Percentiles rank a stretch among this genome's conserved stretches.
Evolutionary conservation across 257 asterid genomes (phyloP).

Genomic region (Galeopsis tetrahit): DNA sequence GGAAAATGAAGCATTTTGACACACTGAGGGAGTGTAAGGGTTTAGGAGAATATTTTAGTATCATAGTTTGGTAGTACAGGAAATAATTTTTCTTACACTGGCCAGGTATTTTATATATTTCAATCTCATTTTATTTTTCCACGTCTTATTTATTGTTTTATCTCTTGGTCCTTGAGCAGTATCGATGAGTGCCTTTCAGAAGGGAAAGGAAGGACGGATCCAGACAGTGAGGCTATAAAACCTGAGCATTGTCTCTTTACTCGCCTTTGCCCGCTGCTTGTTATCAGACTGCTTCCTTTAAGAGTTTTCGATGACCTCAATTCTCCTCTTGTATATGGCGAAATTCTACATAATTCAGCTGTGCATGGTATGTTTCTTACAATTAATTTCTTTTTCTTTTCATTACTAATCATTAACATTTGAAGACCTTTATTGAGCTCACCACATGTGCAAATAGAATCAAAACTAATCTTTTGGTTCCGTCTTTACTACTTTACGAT

Average conservation of each 20-base stretch:
- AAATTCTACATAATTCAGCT: conserved; percentile 40
- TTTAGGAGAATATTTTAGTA: background rate
- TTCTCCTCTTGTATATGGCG: conserved; percentile 70
- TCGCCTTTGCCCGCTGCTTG: conserved; percentile 87
- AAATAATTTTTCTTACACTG: background rate
- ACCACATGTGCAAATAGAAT: conserved; percentile 1
- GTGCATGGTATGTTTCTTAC: conserved; percentile 52
- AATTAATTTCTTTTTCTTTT: conserved; percentile 1
- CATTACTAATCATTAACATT: background rate
- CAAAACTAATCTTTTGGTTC: conserved; percentile 8
- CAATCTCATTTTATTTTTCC: background rate
- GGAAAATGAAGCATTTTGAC: conserved; percentile 13
- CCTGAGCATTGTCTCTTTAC: conserved; percentile 55
- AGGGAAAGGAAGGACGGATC: conserved; percentile 36
- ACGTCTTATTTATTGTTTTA: background rate
- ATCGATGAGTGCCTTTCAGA: conserved; percentile 39
- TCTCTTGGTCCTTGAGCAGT: conserved; percentile 45
- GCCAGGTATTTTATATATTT: background rate
- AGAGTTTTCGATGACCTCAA: conserved; percentile 73
- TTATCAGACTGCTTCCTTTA: conserved; percentile 85
- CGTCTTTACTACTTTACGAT: background rate
- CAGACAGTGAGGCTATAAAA: conserved; percentile 44
- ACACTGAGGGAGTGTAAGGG: background rate
- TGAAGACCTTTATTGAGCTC: background rate
- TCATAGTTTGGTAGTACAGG: conserved; percentile 7